Conservation (phyloP, 2,329 filamentous ascomycete genomes). For the Fusarium multiceps region DNA sequence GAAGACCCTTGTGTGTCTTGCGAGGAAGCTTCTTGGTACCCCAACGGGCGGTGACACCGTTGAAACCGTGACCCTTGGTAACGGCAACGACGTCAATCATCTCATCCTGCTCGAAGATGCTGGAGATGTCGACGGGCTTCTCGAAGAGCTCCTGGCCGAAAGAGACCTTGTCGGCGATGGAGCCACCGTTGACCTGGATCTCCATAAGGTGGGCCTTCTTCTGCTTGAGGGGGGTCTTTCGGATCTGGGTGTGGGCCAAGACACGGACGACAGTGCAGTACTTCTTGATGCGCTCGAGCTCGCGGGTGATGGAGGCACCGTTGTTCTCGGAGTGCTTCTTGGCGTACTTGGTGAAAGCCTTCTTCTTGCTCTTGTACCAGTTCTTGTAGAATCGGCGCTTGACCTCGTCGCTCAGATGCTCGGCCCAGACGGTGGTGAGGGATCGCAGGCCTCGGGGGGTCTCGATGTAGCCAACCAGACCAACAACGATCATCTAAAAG, state of each 20-base stretch:
- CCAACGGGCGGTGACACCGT: slow-evolving; percentile 97
- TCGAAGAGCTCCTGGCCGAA: slow-evolving; percentile 97
- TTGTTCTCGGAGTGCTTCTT: slow-evolving; percentile 98
- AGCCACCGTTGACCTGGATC: slow-evolving; percentile 99
- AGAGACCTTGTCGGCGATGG: slow-evolving; percentile 94
- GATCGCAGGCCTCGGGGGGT: slow-evolving; percentile 99
- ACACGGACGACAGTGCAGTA: slow-evolving; percentile 99
- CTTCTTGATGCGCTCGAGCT: slow-evolving; percentile 99
- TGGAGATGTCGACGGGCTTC: slow-evolving; percentile 94
- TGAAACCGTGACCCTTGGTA: slow-evolving; percentile 99
- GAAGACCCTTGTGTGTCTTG: slow-evolving; percentile 99
- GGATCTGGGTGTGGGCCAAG: slow-evolving; percentile 99
- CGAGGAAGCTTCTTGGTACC: slow-evolving; percentile 99
- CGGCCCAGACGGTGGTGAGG: slow-evolving; percentile 99
- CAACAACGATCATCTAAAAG: slow-evolving; percentile 97
- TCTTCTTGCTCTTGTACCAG: slow-evolving; percentile 99
- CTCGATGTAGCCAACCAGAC: slow-evolving; percentile 99
- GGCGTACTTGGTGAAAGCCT: slow-evolving; percentile 99
- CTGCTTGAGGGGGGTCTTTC: slow-evolving; percentile 99
- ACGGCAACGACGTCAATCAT: slow-evolving; percentile 99
- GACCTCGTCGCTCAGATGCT: slow-evolving; percentile 98
- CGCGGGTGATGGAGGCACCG: slow-evolving; percentile 90
- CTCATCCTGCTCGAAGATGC: slow-evolving; percentile 99
- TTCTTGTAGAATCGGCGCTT: slow-evolving; percentile 99
- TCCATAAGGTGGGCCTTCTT: slow-evolving; percentile 99